Evolutionary conservation across 2,329 filamentous ascomycete species (phyloP).

Genomic region (Alternaria viburni): DNA sequence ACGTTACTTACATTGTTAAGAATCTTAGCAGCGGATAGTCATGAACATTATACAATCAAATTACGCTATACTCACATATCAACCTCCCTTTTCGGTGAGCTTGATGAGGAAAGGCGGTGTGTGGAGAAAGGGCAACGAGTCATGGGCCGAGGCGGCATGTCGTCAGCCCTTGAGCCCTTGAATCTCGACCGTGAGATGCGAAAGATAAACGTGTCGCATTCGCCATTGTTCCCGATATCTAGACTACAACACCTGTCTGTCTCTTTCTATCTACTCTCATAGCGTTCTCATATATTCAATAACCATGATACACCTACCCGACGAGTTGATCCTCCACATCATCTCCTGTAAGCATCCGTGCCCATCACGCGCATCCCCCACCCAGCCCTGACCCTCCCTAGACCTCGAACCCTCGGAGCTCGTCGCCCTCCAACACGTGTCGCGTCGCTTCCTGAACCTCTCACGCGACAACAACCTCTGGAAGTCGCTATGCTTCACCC

Average conservation of each 20-base stretch:
- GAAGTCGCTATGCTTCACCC: conserved; percentile 75
- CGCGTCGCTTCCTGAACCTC: conserved; percentile 67
- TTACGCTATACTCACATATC: background rate
- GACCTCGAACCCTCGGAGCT: conserved; percentile 70
- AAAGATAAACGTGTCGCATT: conserved; percentile 18
- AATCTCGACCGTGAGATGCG: background rate
- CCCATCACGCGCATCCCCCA: conserved; percentile 10
- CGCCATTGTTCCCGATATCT: conserved; percentile 1
- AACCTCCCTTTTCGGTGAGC: background rate
- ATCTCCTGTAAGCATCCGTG: conserved; percentile 47
- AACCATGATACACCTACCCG: conserved; percentile 39
- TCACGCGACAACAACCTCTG: conserved; percentile 78
- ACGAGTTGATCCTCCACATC: conserved; percentile 54
- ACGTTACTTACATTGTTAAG: too few species aligned
- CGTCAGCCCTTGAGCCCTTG: conserved; percentile 26
- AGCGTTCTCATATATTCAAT: too few species aligned
- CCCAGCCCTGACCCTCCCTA: conserved; percentile 11
- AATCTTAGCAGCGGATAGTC: too few species aligned
- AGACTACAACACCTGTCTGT: too few species aligned
- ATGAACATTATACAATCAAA: too few species aligned
- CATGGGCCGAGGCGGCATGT: conserved; percentile 16
- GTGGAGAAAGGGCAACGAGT: conserved; percentile 12
- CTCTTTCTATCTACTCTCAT: too few species aligned
- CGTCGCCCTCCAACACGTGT: conserved; percentile 72
- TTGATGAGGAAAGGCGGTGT: conserved; percentile 3